Conservation (phyloP, 106 monocot genomes). For the Dioscorea zingiberensis region DNA sequence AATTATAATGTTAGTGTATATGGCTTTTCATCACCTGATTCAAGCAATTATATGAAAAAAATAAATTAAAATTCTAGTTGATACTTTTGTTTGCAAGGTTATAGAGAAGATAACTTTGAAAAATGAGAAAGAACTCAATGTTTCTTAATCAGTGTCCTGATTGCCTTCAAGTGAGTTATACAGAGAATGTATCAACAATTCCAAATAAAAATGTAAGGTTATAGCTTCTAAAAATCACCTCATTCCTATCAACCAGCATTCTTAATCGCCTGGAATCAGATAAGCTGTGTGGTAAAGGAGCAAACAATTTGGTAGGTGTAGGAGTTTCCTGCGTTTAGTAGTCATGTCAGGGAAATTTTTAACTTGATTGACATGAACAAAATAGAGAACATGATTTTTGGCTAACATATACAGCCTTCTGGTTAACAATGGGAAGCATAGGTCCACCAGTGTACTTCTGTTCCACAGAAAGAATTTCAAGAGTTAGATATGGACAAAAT, state of each 20-base stretch:
- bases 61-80: no score
- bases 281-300: conserved; percentile 33
- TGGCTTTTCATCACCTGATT: no score
- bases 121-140: no score
- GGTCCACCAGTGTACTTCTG: conserved; percentile 49
- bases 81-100: no score
- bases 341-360: not conserved
- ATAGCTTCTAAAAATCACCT: conserved; percentile 33
- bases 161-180: no score
- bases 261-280: conserved; percentile 48
- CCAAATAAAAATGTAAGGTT: no score
- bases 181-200: no score
- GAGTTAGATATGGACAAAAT: not conserved
- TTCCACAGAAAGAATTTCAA: conserved; percentile 8
- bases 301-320: conserved; percentile 44
- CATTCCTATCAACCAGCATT: conserved; percentile 50
- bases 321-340: conserved; percentile 62
- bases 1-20: no score
- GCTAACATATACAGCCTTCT: conserved; percentile 63
- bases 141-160: no score
- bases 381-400: conserved; percentile 1
- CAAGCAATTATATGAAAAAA: no score
- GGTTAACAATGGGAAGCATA: conserved; percentile 21
- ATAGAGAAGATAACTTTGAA: no score
- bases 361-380: not conserved